Evolutionary conservation across 2,329 filamentous ascomycete species (phyloP).

Genomic region (Diaporthe citri): DNA sequence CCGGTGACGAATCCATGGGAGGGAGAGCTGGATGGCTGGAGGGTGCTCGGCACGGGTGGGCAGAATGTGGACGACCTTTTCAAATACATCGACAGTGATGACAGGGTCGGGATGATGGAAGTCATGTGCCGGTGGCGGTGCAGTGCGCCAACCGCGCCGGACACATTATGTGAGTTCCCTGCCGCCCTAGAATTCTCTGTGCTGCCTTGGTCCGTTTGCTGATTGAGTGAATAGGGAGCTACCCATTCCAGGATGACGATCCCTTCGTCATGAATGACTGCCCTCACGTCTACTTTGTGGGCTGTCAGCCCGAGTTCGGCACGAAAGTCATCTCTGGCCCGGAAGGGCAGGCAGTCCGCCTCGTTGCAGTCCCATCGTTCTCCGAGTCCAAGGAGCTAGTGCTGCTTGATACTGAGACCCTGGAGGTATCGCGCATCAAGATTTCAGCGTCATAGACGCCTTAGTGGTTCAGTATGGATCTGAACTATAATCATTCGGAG

Average conservation of each 20-base stretch:
- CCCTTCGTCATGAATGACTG: constrained; percentile 88
- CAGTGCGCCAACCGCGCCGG: constrained; percentile 91
- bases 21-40: constrained; percentile 90
- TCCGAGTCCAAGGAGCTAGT: constrained; percentile 82
- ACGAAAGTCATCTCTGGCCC: constrained; percentile 77
- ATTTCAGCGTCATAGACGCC: constrained; percentile 56
- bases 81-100: constrained; percentile 86
- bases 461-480: background rate
- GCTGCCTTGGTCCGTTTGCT: constrained; percentile 26
- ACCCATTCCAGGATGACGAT: constrained; percentile 94
- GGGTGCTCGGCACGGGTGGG: constrained; percentile 86
- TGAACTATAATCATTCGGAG: background rate
- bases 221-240: constrained; percentile 76
- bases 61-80: constrained; percentile 95
- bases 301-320: constrained; percentile 84
- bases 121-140: constrained; percentile 93
- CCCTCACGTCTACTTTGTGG: constrained; percentile 92
- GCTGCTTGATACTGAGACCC: constrained; percentile 85
- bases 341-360: constrained; percentile 77
- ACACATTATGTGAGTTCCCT: constrained; percentile 85
- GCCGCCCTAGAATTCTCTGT: background rate
- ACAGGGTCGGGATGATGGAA: constrained; percentile 91
- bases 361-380: constrained; percentile 89
- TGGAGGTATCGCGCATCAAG: constrained; percentile 81
- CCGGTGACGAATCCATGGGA: constrained; percentile 94